Conservation (phyloP, 2,329 filamentous ascomycete genomes). For the Nakataea oryzae region DNA sequence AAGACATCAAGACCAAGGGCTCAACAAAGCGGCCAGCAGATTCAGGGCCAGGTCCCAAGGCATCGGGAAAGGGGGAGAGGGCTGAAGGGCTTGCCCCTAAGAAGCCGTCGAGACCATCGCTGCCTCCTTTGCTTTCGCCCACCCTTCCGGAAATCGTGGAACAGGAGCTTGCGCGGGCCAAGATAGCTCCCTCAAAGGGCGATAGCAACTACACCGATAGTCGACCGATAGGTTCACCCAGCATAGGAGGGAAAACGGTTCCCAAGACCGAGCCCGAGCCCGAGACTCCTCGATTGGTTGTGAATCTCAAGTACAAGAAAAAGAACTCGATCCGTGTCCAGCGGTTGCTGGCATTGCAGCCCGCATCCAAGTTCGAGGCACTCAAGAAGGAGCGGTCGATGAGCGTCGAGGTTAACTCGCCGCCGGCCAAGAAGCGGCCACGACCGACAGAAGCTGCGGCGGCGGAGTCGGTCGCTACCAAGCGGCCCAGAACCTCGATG, state of each 20-base stretch:
- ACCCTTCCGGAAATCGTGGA: conserved; percentile 43
- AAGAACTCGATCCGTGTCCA: conserved; percentile 30
- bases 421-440: conserved; percentile 39
- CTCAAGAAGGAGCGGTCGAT: conserved; percentile 29
- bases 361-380: conserved; percentile 24
- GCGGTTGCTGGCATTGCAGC: conserved; percentile 33
- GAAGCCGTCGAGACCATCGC: conserved; percentile 22
- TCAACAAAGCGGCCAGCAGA: conserved; percentile 19
- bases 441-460: conserved; percentile 20
- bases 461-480: conserved; percentile 20
- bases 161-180: conserved; percentile 28
- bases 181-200: conserved; percentile 17
- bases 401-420: conserved; percentile 28
- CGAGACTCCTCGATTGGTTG: conserved; percentile 23
- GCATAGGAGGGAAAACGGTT: conserved; percentile 23
- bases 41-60: conserved; percentile 18
- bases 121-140: conserved; percentile 42
- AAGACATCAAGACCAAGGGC: conserved; percentile 14
- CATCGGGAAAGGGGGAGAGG: conserved; percentile 15
- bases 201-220: conserved; percentile 10
- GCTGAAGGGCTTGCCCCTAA: conserved; percentile 19
- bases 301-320: conserved; percentile 39
- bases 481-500: conserved; percentile 20
- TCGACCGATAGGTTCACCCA: conserved; percentile 20
- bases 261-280: conserved; percentile 20